A percentile compares a stretch with the other conserved stretches of the same genome.
Evolutionary conservation across 2,329 filamentous ascomycete genomes (phyloP).

Genomic region (Colletotrichum sp.): DNA sequence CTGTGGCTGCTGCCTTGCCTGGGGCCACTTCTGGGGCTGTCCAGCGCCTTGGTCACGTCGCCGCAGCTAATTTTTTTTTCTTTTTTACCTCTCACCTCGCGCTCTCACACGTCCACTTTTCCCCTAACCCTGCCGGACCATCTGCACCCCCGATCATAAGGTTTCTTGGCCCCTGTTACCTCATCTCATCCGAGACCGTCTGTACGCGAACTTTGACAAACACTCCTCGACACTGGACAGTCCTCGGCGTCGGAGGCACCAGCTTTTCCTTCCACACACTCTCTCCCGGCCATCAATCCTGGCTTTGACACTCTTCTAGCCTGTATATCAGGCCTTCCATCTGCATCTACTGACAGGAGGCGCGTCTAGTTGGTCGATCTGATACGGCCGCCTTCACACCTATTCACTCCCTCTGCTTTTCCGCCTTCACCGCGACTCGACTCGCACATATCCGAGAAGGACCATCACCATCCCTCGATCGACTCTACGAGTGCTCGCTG

Average conservation of each 20-base stretch:
- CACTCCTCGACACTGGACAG: slow-evolving; percentile 8
- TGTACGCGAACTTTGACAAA: slow-evolving; percentile 20
- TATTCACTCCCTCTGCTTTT: neutral
- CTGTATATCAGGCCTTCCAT: neutral
- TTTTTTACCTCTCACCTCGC: neutral
- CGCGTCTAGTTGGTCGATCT: slow-evolving; percentile 5
- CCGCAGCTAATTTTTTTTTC: slow-evolving; percentile 4
- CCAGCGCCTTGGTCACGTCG: slow-evolving; percentile 16
- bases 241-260: slow-evolving; percentile 16
- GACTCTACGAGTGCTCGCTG: neutral
- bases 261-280: neutral
- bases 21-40: neutral
- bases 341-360: slow-evolving; percentile 6
- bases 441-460: neutral
- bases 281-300: neutral
- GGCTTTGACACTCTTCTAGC: neutral
- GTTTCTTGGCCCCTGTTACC: slow-evolving; percentile 23
- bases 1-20: slow-evolving; percentile 1
- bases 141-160: slow-evolving; percentile 21
- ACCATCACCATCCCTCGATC: neutral
- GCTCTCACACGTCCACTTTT: neutral
- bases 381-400: neutral
- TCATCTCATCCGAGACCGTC: slow-evolving; percentile 19
- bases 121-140: slow-evolving; percentile 20
- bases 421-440: neutral